Evolutionary conservation across 306 rosid species (phyloP), one percentile per base, ranked within the genome.

Genomic region (Spatholobus suberectus): DNA sequence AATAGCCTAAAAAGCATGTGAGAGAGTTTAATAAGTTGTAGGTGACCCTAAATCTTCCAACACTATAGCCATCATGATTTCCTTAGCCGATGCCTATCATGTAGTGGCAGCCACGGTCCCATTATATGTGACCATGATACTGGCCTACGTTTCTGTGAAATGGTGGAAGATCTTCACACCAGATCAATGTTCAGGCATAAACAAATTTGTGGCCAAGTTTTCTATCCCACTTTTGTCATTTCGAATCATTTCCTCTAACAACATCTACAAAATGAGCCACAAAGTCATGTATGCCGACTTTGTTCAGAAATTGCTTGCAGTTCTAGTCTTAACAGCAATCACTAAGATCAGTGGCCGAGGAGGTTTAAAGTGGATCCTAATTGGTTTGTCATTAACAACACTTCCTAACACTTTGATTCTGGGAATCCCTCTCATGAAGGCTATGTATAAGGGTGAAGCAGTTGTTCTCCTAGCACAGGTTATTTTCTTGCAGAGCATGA

Each of bases 151-250:
- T 40, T 92, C 98, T 4, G 89, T 93, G 58, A 92, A 88, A 86
- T 92, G 97, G 97, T 93, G 94, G 93, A 92, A 95, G 87, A 87
- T 95, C 66, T 95, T 93, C 88, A 90, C 98, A 5, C 92, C 95
- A n/a, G 98, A 95, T 68, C 99, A 95, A 80, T 95, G 99, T 79
- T 89, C 92, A 32, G 99, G 99, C 78, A 93, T 95, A 68, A 95
- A 93, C 90, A 95, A 92, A 81, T 95, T 95, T 41, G 99, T 95
- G 3, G 94, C 99, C 0, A 93, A 93, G 43, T 93, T 92, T 85
- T 95, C 99, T 23, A 81, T 95, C 77, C 99, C 99, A n/a, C 89
- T 95, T 20, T 62, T 95, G 75, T 93, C 99, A 0, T 95, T 95
- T 75, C 96, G 90, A 89, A 87, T 90, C 27, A 88, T 95, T 63